Conservation (phyloP, 805 yeast species). For the Saturnispora halmiae region DNA sequence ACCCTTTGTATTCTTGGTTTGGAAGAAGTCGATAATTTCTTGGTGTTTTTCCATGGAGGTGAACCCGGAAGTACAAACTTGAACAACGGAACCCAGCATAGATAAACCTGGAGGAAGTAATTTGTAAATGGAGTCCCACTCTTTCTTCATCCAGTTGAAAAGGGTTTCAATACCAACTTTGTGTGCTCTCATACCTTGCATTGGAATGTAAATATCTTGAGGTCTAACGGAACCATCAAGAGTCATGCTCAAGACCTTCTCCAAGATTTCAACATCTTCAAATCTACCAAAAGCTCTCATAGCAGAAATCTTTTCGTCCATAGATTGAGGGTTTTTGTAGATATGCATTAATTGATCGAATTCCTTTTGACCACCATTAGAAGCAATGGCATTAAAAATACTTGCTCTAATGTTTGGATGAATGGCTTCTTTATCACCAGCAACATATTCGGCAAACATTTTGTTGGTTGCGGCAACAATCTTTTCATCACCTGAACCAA, state of each 20-base stretch:
- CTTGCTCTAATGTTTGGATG: constrained; percentile 39
- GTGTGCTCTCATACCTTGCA: constrained; percentile 61
- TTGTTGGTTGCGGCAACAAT: constrained; percentile 24
- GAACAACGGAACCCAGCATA: constrained; percentile 70
- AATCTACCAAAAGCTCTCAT: constrained; percentile 46
- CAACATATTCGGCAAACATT: constrained; percentile 23
- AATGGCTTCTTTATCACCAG: constrained; percentile 27
- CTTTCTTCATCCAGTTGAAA: constrained; percentile 59
- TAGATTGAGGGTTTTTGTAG: constrained; percentile 41
- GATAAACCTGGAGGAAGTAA: constrained; percentile 73
- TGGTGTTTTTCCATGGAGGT: constrained; percentile 32
- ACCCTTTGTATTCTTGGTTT: constrained; percentile 42
- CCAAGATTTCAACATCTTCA: constrained; percentile 30
- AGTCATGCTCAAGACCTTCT: constrained; percentile 32
- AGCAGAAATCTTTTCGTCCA: constrained; percentile 51
- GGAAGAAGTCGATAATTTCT: constrained; percentile 41
- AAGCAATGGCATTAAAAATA: constrained; percentile 37
- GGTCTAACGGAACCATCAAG: constrained; percentile 63
- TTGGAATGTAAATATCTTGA: constrained; percentile 46
- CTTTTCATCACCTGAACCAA: constrained; percentile 32
- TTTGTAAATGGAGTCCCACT: constrained; percentile 64
- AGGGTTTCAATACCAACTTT: constrained; percentile 56
- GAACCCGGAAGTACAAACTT: constrained; percentile 40
- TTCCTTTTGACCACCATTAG: constrained; percentile 32
- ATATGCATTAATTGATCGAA: constrained; percentile 37